A percentile compares a stretch with the other conserved stretches of the same genome.
Conservation (phyloP, 1,139 yeast genomes). For the Candida neerlandica region DNA sequence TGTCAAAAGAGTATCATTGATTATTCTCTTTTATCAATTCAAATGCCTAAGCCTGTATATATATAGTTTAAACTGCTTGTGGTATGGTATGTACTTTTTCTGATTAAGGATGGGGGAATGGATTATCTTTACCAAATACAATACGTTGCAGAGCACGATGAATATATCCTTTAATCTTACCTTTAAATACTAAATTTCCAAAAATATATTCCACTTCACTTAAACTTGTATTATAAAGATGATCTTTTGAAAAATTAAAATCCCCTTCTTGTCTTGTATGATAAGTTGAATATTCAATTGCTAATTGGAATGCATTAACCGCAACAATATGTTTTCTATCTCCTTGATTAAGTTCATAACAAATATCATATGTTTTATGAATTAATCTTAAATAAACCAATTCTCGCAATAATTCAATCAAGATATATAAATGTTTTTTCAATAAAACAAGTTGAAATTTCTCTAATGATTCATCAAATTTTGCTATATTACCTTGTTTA, state of each 20-base stretch:
- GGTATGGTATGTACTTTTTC: too few species aligned
- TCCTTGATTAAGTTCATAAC: conserved; percentile 20
- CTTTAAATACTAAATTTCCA: conserved; percentile 66
- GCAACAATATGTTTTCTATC: conserved; percentile 50
- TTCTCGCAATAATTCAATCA: conserved; percentile 56
- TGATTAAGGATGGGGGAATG: conserved; percentile 55
- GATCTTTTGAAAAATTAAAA: conserved; percentile 13
- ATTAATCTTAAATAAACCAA: conserved; percentile 57
- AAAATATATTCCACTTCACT: conserved; percentile 72
- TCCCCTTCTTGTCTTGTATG: conserved; percentile 14
- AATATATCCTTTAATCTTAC: conserved; percentile 77
- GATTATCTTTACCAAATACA: conserved; percentile 72
- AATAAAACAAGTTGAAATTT: conserved; percentile 55
- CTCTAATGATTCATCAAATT: conserved; percentile 48
- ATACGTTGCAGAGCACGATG: conserved; percentile 71
- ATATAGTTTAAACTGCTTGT: too few species aligned
- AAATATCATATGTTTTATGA: conserved; percentile 45
- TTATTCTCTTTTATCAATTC: too few species aligned
- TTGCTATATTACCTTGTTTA: conserved; percentile 54
- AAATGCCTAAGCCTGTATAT: too few species aligned
- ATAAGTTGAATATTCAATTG: conserved; percentile 42
- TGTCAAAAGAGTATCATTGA: background rate
- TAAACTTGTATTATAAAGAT: conserved; percentile 20
- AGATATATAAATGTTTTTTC: conserved; percentile 61
- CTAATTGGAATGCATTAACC: conserved; percentile 48